phyloP scores from a whole-genome alignment of 2,329 filamentous ascomycete genomes.

The Pseudogymnoascus sp. region DNA sequence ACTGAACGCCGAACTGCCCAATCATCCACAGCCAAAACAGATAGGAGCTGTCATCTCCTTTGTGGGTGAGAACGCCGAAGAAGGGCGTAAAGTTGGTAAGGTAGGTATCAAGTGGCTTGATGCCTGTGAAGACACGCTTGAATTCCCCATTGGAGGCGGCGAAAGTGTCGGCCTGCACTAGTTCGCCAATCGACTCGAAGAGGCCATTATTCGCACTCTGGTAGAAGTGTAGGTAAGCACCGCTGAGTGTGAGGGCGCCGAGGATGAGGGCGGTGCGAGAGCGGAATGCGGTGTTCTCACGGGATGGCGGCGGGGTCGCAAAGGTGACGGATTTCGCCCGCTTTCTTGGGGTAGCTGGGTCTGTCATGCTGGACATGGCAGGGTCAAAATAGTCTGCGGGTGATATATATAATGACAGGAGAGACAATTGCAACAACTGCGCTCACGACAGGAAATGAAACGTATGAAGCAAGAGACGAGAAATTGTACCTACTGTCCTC shows the following conservation, averaged over 20 bases:
- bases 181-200: neutral
- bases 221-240: neutral
- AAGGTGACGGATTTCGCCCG: neutral
- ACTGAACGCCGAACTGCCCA: neutral
- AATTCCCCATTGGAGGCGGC: neutral
- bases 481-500: slow-evolving; percentile 4
- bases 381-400: neutral
- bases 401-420: neutral
- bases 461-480: neutral
- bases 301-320: neutral
- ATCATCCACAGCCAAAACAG: slow-evolving; percentile 8
- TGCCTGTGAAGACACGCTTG: slow-evolving; percentile 9
- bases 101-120: slow-evolving; percentile 2
- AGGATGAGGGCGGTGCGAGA: neutral
- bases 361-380: neutral
- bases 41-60: slow-evolving; percentile 1
- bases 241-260: neutral
- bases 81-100: slow-evolving; percentile 1
- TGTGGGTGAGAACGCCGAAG: neutral
- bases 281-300: neutral
- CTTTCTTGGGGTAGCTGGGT: neutral
- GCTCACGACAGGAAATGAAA: neutral
- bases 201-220: neutral
- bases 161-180: neutral
- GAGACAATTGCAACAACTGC: neutral